A percentile compares a stretch with the other conserved stretches of the same genome.
Conservation (phyloP, 2,329 filamentous ascomycete genomes). For the Ambrosiella xylebori region DNA sequence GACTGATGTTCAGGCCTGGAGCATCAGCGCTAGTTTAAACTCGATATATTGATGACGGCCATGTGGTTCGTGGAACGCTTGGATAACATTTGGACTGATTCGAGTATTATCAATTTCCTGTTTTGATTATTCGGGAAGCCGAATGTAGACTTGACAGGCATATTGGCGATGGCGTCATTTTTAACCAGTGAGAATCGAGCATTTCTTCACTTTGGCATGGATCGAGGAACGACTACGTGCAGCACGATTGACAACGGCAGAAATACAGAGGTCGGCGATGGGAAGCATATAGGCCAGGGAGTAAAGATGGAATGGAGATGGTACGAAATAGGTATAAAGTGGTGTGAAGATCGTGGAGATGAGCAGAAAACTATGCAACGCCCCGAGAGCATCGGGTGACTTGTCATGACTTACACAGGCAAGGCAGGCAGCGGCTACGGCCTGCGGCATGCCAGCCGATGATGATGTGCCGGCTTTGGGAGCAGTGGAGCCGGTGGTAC, state of each 20-base stretch:
- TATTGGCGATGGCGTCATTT: constrained; percentile 1
- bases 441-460: not conserved
- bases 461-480: not conserved
- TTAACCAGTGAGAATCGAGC: constrained; percentile 5
- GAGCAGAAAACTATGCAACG: not conserved
- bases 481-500: not conserved
- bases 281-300: not conserved
- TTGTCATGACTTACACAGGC: constrained; percentile 30
- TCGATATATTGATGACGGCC: not conserved
- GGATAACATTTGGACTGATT: not conserved
- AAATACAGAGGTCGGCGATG: not conserved
- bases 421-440: constrained; percentile 35
- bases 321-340: not conserved
- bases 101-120: not conserved
- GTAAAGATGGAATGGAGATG: not conserved
- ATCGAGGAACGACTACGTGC: not conserved
- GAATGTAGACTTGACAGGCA: not conserved
- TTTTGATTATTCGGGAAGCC: not conserved
- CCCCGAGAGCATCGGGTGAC: constrained; percentile 1
- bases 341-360: not conserved
- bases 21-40: too few relatives aligned
- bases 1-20: too few relatives aligned
- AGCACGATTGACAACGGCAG: not conserved
- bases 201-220: constrained; percentile 1
- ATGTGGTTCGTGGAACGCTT: not conserved